phyloP scores from a whole-genome alignment of 1,284 basidiomycete species.

The Trichosporon faecale region DNA sequence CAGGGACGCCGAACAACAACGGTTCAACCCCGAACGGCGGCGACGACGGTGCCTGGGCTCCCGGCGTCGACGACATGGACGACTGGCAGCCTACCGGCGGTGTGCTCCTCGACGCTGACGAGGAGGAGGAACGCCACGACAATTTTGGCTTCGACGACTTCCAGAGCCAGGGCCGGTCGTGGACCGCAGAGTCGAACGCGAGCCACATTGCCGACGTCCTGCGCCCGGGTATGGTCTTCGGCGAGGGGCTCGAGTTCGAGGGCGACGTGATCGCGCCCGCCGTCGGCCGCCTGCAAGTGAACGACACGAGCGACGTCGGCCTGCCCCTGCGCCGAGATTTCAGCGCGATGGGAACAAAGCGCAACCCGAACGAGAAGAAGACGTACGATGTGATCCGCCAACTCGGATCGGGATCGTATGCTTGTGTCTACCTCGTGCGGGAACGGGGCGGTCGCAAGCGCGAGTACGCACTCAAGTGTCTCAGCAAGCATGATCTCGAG shows the following conservation, averaged over 20 bases:
- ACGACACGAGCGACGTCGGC: slow-evolving; percentile 28
- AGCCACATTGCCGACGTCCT: slow-evolving; percentile 38
- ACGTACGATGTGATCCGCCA: slow-evolving; percentile 74
- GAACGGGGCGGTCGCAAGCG: slow-evolving; percentile 79
- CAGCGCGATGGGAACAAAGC: slow-evolving; percentile 36
- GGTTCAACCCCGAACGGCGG: slow-evolving; percentile 28
- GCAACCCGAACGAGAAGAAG: slow-evolving; percentile 30
- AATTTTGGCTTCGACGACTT: slow-evolving; percentile 26
- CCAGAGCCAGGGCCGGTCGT: slow-evolving; percentile 19
- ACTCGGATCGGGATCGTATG: slow-evolving; percentile 84
- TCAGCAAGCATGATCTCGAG: slow-evolving; percentile 88
- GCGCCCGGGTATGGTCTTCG: slow-evolving; percentile 43
- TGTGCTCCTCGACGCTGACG: slow-evolving; percentile 39
- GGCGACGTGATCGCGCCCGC: slow-evolving; percentile 49
- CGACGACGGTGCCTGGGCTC: slow-evolving; percentile 32
- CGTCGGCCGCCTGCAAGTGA: slow-evolving; percentile 30
- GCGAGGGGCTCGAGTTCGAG: slow-evolving; percentile 49
- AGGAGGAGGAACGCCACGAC: slow-evolving; percentile 16
- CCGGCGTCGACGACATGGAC: slow-evolving; percentile 38
- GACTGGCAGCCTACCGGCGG: slow-evolving; percentile 47
- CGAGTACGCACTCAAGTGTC: slow-evolving; percentile 89
- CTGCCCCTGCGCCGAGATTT: slow-evolving; percentile 44
- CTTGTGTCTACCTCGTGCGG: slow-evolving; percentile 87
- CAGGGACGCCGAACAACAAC: slow-evolving; percentile 34
- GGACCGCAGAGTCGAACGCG: slow-evolving; percentile 27